Evolutionary conservation across 2,329 filamentous ascomycete species (phyloP).

Genomic region (Fusarium nanum): DNA sequence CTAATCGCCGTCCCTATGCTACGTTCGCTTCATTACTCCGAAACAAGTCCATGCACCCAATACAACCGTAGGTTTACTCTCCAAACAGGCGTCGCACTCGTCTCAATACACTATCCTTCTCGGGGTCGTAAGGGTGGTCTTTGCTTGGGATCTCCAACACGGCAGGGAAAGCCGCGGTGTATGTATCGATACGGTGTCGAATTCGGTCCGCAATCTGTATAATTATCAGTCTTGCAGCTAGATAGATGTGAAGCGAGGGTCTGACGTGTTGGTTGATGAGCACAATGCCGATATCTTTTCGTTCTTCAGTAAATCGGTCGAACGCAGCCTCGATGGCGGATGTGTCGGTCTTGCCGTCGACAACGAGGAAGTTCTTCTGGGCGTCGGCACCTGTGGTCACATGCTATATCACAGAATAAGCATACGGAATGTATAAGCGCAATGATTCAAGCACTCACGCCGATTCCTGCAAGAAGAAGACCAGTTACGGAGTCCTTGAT

Average conservation of each 20-base stretch:
- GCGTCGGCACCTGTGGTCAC: constrained; percentile 88
- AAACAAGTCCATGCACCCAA: constrained; percentile 16
- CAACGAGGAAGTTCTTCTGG: constrained; percentile 98
- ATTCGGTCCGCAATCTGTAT: constrained; percentile 90
- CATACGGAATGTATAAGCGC: not conserved
- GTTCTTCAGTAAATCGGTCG: constrained; percentile 84
- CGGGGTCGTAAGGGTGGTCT: constrained; percentile 98
- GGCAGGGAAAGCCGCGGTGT: constrained; percentile 94
- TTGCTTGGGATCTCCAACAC: constrained; percentile 98
- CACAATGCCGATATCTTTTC: constrained; percentile 96
- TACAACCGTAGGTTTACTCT: constrained; percentile 62
- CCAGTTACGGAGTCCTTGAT: constrained; percentile 93
- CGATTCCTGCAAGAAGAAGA: constrained; percentile 92
- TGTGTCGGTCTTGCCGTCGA: constrained; percentile 92
- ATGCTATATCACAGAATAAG: constrained; percentile 67
- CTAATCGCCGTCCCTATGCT: constrained; percentile 5
- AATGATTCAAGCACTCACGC: constrained; percentile 66
- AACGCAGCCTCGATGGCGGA: constrained; percentile 90
- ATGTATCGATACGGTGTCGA: constrained; percentile 88
- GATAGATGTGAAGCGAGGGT: constrained; percentile 21
- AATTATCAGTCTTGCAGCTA: constrained; percentile 33
- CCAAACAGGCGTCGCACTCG: constrained; percentile 77
- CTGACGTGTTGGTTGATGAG: constrained; percentile 97
- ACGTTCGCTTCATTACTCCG: constrained; percentile 3
- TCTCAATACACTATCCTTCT: constrained; percentile 97